phyloP scores from a whole-genome alignment of 495 filamentous ascomycete genomes.

The Hyphodiscus hymeniophilus region DNA sequence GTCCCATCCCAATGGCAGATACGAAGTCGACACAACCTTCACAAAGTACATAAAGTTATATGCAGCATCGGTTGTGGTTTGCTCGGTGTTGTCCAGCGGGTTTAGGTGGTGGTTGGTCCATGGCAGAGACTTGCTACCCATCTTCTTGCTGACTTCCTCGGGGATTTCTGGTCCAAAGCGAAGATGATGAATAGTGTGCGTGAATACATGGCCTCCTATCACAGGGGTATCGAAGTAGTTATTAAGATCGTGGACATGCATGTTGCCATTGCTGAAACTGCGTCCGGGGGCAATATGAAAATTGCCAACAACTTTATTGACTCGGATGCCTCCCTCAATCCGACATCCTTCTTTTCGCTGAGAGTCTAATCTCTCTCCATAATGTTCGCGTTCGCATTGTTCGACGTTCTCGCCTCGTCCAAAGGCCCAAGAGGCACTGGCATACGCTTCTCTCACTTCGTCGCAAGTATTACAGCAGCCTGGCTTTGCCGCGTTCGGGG shows the following conservation, averaged over 20 bases:
- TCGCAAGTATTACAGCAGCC: conserved; percentile 97
- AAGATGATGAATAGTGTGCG: conserved; percentile 81
- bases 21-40: conserved; percentile 94
- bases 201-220: conserved; percentile 69
- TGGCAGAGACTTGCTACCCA: conserved; percentile 43
- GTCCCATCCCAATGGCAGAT: conserved; percentile 80
- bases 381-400: conserved; percentile 93
- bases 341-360: conserved; percentile 91
- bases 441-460: conserved; percentile 93
- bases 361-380: conserved; percentile 72
- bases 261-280: conserved; percentile 85
- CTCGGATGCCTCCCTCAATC: conserved; percentile 82
- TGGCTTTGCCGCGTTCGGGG: conserved; percentile 56
- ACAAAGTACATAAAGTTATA: conserved; percentile 99
- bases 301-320: conserved; percentile 98
- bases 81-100: conserved; percentile 76
- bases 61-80: conserved; percentile 68
- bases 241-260: conserved; percentile 95
- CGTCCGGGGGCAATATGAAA: conserved; percentile 97
- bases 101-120: conserved; percentile 91
- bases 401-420: conserved; percentile 86
- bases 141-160: conserved; percentile 56
- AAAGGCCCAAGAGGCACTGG: conserved; percentile 81
- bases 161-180: conserved; percentile 92
- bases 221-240: conserved; percentile 72